Conservation (phyloP, 306 rosid species). For the Erythrophleum fordii region DNA sequence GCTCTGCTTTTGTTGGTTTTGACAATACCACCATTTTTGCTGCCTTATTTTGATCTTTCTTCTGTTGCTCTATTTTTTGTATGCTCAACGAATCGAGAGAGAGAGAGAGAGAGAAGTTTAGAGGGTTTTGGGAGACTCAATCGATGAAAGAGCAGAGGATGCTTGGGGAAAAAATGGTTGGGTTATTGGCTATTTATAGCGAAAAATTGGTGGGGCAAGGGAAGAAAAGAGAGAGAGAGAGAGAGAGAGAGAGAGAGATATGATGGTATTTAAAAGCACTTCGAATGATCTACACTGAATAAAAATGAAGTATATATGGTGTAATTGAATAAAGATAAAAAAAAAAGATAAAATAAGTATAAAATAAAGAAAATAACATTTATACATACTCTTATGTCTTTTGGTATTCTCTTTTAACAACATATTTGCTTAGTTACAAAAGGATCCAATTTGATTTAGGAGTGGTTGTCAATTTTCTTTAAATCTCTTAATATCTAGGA, state of each 20-base stretch:
- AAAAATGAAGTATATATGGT: too few species aligned
- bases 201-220: not conserved
- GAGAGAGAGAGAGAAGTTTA: not conserved
- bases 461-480: too few species aligned
- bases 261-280: too few species aligned
- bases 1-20: constrained; percentile 48
- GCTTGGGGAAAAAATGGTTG: not conserved
- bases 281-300: too few species aligned
- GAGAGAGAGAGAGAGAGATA: constrained; percentile 2
- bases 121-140: not conserved
- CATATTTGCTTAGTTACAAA: too few species aligned
- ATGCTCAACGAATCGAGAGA: not conserved
- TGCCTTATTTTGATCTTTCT: not conserved
- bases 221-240: not conserved
- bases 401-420: too few species aligned
- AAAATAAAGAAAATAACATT: too few species aligned
- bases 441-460: too few species aligned
- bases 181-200: constrained; percentile 49
- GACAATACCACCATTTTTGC: constrained; percentile 60
- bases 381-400: too few species aligned
- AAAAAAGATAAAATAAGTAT: too few species aligned
- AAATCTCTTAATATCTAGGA: too few species aligned
- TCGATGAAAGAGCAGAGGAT: constrained; percentile 8
- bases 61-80: not conserved
- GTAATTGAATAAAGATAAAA: too few species aligned